Evolutionary conservation across 1,139 yeast genomes (phyloP), one percentile per base, ranked within the genome.

Genomic region (Magnusiomyces tetraspermus): DNA sequence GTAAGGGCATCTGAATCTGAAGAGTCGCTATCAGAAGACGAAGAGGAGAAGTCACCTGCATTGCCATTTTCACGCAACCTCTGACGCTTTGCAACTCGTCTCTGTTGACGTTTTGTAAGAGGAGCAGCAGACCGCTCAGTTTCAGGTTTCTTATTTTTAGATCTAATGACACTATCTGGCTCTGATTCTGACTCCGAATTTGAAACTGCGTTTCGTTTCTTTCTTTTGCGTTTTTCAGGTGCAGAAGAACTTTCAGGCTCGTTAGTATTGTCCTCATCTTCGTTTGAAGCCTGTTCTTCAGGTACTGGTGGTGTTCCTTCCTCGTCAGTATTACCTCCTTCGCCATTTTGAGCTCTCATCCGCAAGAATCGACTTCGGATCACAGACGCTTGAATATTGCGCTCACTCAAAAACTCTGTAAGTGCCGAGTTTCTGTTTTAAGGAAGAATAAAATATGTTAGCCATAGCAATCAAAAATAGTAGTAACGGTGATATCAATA

Each of bases 361-460:
- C 66, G 61, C 69, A 63, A 58, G 70, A 84, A 79, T 60, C 95
- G 72, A 51, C 76, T 70, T 60, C 90, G 75, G 63, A 90, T 88
- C 47, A 80, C 88, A 0, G 97, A 86, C 21, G 53, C 58, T 37
- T 37, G 53, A 46, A 44, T 56, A 42, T 97, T 97, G 66, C 89
- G 96, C 53, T 85, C 71, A 41, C 73, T 60, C 55, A 71, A 59
- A 51, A 71, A 71, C 62, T 71, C 72, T 0, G 75, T 72, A 53
- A 71, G 60, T 1, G 75, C 75, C 17, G 75, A 71, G 60, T 71
- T 71, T 15, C 69, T 68, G 24, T 23, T n/a, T 33, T 19, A 28
- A 6, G 33, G n/a, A 31, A 8, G n/a, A 19, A n/a, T 17, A 17
- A 38, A 6, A 36, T n/a, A 22, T 15, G 33, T 5, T 13, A 36